A percentile compares a stretch with the other conserved stretches of the same genome.
phyloP scores from a whole-genome alignment of 1,284 basidiomycete genomes.

The Marasmius sp. region DNA sequence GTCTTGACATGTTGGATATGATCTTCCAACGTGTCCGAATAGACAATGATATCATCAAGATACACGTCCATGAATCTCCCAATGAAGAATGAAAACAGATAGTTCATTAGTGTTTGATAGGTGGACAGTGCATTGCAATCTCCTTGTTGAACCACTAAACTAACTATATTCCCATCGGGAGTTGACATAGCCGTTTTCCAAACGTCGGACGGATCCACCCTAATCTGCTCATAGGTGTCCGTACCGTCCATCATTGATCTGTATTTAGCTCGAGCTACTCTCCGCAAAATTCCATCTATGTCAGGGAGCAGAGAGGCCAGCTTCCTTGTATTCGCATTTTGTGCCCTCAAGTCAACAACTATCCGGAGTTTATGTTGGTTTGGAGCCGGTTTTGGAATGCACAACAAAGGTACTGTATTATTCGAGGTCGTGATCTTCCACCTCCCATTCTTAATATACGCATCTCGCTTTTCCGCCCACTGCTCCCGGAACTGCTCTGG shows the following conservation, averaged over 20 bases:
- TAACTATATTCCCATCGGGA: constrained; percentile 26
- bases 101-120: constrained; percentile 10
- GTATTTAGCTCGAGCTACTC: constrained; percentile 30
- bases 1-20: constrained; percentile 9
- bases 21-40: background rate
- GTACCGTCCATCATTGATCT: constrained; percentile 11
- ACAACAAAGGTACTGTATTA: constrained; percentile 28
- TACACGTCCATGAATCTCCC: constrained; percentile 8
- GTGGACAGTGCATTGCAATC: constrained; percentile 4
- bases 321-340: constrained; percentile 5
- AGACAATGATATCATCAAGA: constrained; percentile 7
- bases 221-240: constrained; percentile 31
- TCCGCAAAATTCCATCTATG: constrained; percentile 21
- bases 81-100: constrained; percentile 8
- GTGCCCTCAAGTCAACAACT: background rate
- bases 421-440: constrained; percentile 9
- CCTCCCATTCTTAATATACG: constrained; percentile 13
- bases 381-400: constrained; percentile 19
- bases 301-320: background rate
- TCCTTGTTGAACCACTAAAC: constrained; percentile 16
- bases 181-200: constrained; percentile 17
- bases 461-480: constrained; percentile 19
- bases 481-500: constrained; percentile 7
- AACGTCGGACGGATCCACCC: constrained; percentile 25
- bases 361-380: background rate